phyloP scores from a whole-genome alignment of 2,329 filamentous ascomycete species.

The Aspergillus ibericus region DNA sequence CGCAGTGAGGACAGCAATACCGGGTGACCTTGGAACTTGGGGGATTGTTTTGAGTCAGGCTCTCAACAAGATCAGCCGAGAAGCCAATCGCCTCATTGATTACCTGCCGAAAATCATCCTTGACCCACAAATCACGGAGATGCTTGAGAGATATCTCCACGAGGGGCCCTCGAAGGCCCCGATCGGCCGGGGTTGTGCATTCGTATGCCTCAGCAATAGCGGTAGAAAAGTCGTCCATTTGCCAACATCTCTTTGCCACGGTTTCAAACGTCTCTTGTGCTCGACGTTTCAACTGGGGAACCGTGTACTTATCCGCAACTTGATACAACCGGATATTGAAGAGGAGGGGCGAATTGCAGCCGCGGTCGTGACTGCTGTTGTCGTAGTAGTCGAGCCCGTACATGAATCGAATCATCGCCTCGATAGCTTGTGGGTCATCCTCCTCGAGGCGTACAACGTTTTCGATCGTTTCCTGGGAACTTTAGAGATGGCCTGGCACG shows the following conservation, averaged over 20 bases:
- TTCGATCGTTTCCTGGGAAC: neutral
- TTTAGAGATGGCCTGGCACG: neutral
- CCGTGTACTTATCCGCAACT: slow-evolving; percentile 26
- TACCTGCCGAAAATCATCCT: slow-evolving; percentile 7
- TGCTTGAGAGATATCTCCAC: slow-evolving; percentile 3
- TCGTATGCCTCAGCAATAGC: slow-evolving; percentile 11
- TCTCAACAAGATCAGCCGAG: slow-evolving; percentile 10
- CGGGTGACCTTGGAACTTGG: too few species aligned
- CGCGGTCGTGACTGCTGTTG: slow-evolving; percentile 15
- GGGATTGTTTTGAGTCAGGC: neutral
- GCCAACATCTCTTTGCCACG: slow-evolving; percentile 18
- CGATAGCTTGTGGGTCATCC: slow-evolving; percentile 19
- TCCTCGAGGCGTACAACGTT: slow-evolving; percentile 13
- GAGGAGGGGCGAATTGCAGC: slow-evolving; percentile 20
- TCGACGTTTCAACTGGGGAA: slow-evolving; percentile 20
- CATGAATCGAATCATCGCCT: slow-evolving; percentile 29
- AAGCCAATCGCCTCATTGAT: slow-evolving; percentile 9
- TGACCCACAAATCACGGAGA: slow-evolving; percentile 9
- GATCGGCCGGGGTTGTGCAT: slow-evolving; percentile 1
- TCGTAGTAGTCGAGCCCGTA: slow-evolving; percentile 28
- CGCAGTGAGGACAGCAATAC: too few species aligned
- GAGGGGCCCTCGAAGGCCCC: slow-evolving; percentile 14
- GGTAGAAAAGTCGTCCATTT: slow-evolving; percentile 22
- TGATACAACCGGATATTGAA: slow-evolving; percentile 27
- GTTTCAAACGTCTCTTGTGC: slow-evolving; percentile 23